Evolutionary conservation across 2,329 filamentous ascomycete genomes (phyloP).

Genomic region (Orbilia blumenaviensis): DNA sequence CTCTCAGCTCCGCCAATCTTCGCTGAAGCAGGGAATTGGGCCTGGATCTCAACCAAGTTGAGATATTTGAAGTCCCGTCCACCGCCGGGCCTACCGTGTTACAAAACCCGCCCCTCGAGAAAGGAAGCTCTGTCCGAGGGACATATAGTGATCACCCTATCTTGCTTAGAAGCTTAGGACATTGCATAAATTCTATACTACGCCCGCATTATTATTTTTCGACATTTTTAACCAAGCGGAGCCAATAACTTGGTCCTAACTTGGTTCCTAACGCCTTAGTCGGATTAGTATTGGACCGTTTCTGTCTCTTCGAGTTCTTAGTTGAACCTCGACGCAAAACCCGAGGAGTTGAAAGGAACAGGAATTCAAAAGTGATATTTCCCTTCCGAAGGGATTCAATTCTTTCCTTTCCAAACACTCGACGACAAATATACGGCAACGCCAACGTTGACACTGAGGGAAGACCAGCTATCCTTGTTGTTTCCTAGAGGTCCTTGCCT

Average conservation of each 20-base stretch:
- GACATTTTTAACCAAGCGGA: slow-evolving; percentile 18
- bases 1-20: slow-evolving; percentile 39
- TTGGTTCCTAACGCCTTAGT: slow-evolving; percentile 32
- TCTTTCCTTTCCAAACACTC: slow-evolving; percentile 14
- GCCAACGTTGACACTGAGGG: slow-evolving; percentile 20
- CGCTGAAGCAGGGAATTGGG: slow-evolving; percentile 29
- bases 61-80: slow-evolving; percentile 37
- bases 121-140: slow-evolving; percentile 43
- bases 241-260: slow-evolving; percentile 36
- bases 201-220: slow-evolving; percentile 17
- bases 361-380: too few species aligned
- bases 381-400: too few species aligned
- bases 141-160: slow-evolving; percentile 24
- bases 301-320: slow-evolving; percentile 18
- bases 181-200: slow-evolving; percentile 44
- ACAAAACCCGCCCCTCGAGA: slow-evolving; percentile 25
- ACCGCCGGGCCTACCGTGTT: slow-evolving; percentile 30
- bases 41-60: slow-evolving; percentile 30
- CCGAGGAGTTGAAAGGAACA: neutral
- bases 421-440: slow-evolving; percentile 19
- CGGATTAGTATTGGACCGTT: slow-evolving; percentile 1
- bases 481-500: slow-evolving; percentile 12
- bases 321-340: slow-evolving; percentile 26
- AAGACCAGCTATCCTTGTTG: slow-evolving; percentile 30
- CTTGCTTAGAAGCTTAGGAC: slow-evolving; percentile 22